Evolutionary conservation across 1,139 yeast genomes (phyloP).

Genomic region (Pichia sp.): DNA sequence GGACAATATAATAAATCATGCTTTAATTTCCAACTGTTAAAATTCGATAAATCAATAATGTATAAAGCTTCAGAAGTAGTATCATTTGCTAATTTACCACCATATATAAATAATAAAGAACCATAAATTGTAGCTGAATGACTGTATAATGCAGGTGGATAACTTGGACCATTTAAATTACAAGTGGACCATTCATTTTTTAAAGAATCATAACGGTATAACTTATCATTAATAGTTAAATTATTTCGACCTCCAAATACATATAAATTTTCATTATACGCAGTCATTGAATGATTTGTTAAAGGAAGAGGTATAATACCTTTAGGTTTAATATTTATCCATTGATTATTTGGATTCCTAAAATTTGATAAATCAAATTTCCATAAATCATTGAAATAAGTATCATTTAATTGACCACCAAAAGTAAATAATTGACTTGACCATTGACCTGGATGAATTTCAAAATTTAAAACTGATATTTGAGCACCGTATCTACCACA

Average conservation of each 20-base stretch:
- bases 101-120: conserved; percentile 78
- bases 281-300: conserved; percentile 85
- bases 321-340: conserved; percentile 67
- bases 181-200: conserved; percentile 69
- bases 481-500: conserved; percentile 94
- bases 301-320: conserved; percentile 72
- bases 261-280: conserved; percentile 73
- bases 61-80: conserved; percentile 61
- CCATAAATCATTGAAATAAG: conserved; percentile 78
- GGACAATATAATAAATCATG: conserved; percentile 44
- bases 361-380: conserved; percentile 86
- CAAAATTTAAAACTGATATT: conserved; percentile 37
- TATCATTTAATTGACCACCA: conserved; percentile 94
- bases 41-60: conserved; percentile 69
- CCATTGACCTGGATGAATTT: conserved; percentile 28
- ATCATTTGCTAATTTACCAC: conserved; percentile 83
- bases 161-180: conserved; percentile 28
- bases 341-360: conserved; percentile 72
- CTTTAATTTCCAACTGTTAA: conserved; percentile 44
- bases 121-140: conserved; percentile 81
- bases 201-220: conserved; percentile 77
- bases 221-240: conserved; percentile 64
- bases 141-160: conserved; percentile 87
- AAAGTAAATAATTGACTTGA: conserved; percentile 55
- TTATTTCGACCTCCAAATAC: conserved; percentile 89